Conservation (phyloP, 148 eudicot species). For the Chenopodium suecicum region DNA sequence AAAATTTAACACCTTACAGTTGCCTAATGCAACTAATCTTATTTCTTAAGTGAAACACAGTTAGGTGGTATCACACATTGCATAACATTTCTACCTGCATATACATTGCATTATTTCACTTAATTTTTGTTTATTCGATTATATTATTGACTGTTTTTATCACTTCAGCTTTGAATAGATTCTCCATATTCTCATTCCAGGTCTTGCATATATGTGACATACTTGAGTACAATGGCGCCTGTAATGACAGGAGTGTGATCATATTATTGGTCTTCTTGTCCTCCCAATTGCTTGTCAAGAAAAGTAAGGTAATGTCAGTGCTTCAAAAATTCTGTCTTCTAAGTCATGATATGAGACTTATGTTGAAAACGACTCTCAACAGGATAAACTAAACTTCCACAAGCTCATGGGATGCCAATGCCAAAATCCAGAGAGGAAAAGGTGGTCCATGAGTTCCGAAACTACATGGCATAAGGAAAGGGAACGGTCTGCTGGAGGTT, state of each 20-base stretch:
- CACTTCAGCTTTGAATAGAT: constrained; percentile 8
- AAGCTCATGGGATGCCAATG: constrained; percentile 79
- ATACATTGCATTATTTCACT: background rate
- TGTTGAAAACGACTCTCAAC: constrained; percentile 24
- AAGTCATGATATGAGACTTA: constrained; percentile 9
- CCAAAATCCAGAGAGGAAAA: constrained; percentile 59
- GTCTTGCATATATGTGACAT: constrained; percentile 88
- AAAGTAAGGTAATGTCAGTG: constrained; percentile 55
- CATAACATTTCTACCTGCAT: background rate
- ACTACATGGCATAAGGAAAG: constrained; percentile 29
- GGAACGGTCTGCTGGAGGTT: constrained; percentile 46
- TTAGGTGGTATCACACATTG: background rate
- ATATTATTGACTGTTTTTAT: constrained; percentile 1
- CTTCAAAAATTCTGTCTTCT: constrained; percentile 3
- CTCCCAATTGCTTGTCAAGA: constrained; percentile 70
- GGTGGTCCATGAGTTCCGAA: constrained; percentile 45
- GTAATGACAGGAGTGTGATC: constrained; percentile 69
- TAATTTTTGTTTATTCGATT: no score
- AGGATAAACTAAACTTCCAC: constrained; percentile 90
- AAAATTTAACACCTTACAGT: background rate
- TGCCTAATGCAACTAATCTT: background rate
- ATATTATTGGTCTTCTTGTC: constrained; percentile 85
- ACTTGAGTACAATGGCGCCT: constrained; percentile 82
- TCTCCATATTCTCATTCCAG: constrained; percentile 35
- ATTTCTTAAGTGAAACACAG: background rate